Evolutionary conservation across 179 eudicot genomes (phyloP), one percentile per base, ranked within the genome.

Genomic region (Sideroxylon spinosum): DNA sequence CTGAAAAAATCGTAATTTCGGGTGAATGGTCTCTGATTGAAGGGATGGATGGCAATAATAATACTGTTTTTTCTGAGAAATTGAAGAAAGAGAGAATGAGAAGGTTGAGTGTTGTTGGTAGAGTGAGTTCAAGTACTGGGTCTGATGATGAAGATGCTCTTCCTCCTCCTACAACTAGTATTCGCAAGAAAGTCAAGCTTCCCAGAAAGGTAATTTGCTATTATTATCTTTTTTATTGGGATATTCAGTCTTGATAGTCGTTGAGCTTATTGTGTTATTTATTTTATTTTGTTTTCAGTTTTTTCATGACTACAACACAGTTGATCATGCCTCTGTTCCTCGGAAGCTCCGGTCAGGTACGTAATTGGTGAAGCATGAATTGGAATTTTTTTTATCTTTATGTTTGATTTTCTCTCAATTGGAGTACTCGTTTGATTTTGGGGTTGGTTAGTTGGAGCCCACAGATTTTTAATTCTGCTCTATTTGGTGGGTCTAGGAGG

Each of bases 331-430:
- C 37, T 79, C 81, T 14, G 85, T 85, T 80, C 88, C 88, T 19
- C 63, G 88, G 60, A 85, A 85, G 81, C 81, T 80, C 52, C 79
- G 88, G 52, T 85, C 88, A 63, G 87, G 87, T 85, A 14, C 71
- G 84, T 69, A 63, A 68, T 22, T 78, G 50, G 12, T 53, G 16
- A 11, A 76, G 19, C 16, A 3, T 37, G 13, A 62, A 9, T 5
- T 22, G 7, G 6, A 25, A 49, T 37, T 59, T 11, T 32, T 12
- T 53, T 3, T 29, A n/a, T 1, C n/a, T 62, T 78, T 48, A 2
- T 19, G 37, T 61, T 62, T 57, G 52, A 55, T 83, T 25, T 61
- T 44, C 12, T 68, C 16, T 81, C 8, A 23, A 62, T 28, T 55
- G 19, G 25, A 50, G n/a, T 78, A 29, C 13, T 60, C 63, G 67